phyloP scores from a whole-genome alignment of 441 rosid species.

The Eutrema salsugineum region DNA sequence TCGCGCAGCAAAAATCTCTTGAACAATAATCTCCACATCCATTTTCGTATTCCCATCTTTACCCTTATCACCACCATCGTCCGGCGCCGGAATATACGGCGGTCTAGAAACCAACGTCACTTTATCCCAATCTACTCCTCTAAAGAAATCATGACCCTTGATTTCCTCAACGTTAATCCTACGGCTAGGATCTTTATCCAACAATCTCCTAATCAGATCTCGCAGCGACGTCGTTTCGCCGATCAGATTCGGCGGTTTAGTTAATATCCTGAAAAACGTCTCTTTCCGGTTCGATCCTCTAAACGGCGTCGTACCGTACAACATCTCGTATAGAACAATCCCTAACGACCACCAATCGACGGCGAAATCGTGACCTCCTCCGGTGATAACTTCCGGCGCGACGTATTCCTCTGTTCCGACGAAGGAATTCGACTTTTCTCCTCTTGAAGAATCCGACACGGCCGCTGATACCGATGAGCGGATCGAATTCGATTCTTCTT shows the following conservation, averaged over 20 bases:
- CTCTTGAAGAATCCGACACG: slow-evolving; percentile 15
- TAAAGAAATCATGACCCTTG: slow-evolving; percentile 62
- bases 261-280: slow-evolving; percentile 55
- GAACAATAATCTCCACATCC: slow-evolving; percentile 65
- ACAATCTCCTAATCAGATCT: slow-evolving; percentile 47
- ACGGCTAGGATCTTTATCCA: slow-evolving; percentile 55
- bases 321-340: slow-evolving; percentile 71
- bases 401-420: slow-evolving; percentile 94
- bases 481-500: slow-evolving; percentile 4
- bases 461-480: slow-evolving; percentile 13
- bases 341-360: slow-evolving; percentile 91
- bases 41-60: slow-evolving; percentile 25
- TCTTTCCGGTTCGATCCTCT: slow-evolving; percentile 60
- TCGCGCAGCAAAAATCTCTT: slow-evolving; percentile 40
- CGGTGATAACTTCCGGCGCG: slow-evolving; percentile 74
- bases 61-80: neutral
- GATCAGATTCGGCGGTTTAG: slow-evolving; percentile 44
- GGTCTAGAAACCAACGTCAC: slow-evolving; percentile 46
- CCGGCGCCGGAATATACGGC: slow-evolving; percentile 50
- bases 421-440: slow-evolving; percentile 68
- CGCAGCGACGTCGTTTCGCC: slow-evolving; percentile 72
- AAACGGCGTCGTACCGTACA: slow-evolving; percentile 80
- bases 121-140: slow-evolving; percentile 51
- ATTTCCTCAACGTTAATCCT: slow-evolving; percentile 54
- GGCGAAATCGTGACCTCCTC: slow-evolving; percentile 69